Evolutionary conservation across 228 moss, liverwort and hornwort species (phyloP).

Genomic region (Sphagnum fallax): DNA sequence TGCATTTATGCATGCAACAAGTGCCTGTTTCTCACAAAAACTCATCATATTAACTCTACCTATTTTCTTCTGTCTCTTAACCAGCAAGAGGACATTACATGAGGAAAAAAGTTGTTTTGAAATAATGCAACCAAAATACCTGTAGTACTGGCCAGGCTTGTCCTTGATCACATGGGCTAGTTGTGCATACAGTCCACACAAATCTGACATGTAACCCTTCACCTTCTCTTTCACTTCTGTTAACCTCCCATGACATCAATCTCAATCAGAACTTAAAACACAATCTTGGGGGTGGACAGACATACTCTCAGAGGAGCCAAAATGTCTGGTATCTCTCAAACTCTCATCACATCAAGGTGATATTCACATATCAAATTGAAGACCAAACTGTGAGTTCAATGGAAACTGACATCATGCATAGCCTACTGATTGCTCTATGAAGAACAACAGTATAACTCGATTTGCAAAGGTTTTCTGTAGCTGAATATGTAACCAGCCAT

Average conservation of each 20-base stretch:
- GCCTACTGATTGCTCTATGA: no score
- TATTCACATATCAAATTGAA: background rate
- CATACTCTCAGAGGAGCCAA: background rate
- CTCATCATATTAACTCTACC: background rate
- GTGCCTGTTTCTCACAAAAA: no score
- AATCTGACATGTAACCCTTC: conserved; percentile 24
- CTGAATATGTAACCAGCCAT: no score
- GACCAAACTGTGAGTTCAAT: background rate
- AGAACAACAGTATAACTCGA: no score
- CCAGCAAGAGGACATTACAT: no score
- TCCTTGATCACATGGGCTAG: conserved; percentile 23
- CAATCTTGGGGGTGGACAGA: background rate
- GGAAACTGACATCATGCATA: no score
- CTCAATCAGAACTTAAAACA: background rate
- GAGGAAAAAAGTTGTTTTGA: no score
- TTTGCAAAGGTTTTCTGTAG: no score
- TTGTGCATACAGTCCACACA: conserved; percentile 20
- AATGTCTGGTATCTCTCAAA: background rate
- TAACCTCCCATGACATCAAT: background rate
- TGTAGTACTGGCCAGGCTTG: conserved; percentile 44
- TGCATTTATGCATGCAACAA: no score
- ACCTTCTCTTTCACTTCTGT: conserved; percentile 30
- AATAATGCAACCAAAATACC: conserved; percentile 6
- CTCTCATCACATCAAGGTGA: background rate
- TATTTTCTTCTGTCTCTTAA: no score